phyloP scores from a whole-genome alignment of 1,139 yeast genomes.

The Protomyces lactucae-debilis region DNA sequence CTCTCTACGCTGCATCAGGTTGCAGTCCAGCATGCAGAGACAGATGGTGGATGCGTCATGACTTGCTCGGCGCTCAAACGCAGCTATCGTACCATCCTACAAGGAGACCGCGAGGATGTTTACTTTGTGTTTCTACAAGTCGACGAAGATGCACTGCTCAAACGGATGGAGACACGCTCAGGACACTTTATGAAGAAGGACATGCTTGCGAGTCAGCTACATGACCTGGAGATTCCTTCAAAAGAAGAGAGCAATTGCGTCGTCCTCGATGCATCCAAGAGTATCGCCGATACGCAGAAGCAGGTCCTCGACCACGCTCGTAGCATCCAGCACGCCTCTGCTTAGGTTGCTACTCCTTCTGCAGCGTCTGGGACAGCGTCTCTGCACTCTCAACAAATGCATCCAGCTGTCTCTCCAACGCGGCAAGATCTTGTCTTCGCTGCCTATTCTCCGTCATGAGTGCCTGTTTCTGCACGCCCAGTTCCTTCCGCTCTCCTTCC shows the following conservation, averaged over 20 bases:
- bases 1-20: slow-evolving; percentile 40
- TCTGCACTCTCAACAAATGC: slow-evolving; percentile 31
- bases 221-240: slow-evolving; percentile 19
- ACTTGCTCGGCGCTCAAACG: slow-evolving; percentile 82
- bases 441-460: slow-evolving; percentile 35
- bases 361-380: slow-evolving; percentile 7
- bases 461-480: slow-evolving; percentile 34
- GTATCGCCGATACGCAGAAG: slow-evolving; percentile 6
- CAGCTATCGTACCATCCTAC: slow-evolving; percentile 60
- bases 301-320: slow-evolving; percentile 9
- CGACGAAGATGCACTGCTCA: slow-evolving; percentile 53
- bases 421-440: slow-evolving; percentile 36
- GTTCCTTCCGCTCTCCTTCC: slow-evolving; percentile 35
- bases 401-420: slow-evolving; percentile 35
- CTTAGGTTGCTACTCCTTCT: neutral
- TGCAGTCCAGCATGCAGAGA: slow-evolving; percentile 37
- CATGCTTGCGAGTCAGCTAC: slow-evolving; percentile 28
- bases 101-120: slow-evolving; percentile 38
- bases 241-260: slow-evolving; percentile 7
- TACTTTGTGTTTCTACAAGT: slow-evolving; percentile 65
- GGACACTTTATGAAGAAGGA: slow-evolving; percentile 65
- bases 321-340: neutral
- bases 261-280: slow-evolving; percentile 16
- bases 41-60: slow-evolving; percentile 45
- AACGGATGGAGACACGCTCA: slow-evolving; percentile 57